Base-by-base conservation (phyloP, 2,329 filamentous ascomycete species). In the Alternaria consortialis region DNA sequence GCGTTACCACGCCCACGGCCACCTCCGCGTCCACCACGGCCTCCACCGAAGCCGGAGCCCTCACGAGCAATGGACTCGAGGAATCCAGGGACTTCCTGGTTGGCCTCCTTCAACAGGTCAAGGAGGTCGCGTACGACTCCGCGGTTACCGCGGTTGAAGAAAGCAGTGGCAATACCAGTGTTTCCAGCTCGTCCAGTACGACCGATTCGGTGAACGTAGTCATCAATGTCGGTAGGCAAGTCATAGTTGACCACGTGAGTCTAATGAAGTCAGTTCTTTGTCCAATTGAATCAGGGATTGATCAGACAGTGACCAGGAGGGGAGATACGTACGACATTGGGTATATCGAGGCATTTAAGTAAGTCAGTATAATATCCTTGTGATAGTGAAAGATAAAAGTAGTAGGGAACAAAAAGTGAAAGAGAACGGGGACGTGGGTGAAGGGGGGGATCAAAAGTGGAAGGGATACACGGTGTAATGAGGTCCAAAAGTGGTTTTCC, bases 141-240 rank as follows among this genome's bases (percentile, higher is more conserved):
- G 75, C 95, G 93, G 87, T 99, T 99, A 77, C 94, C 94, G 78
- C 95, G 94, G 88, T 99, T 99, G 90, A 99, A 98, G 87, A 99
- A 99, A 58, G 95, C 95, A 72, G 95, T 99, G 6, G 95, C 92
- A 71, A 97, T 90, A 90, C 95, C 95, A 74, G 94, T 98, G 86
- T 99, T 99, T 81, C 95, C 95, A 69, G 95, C 95, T 93, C 95
- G 95, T 79, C 95, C 95, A 68, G 95, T 99, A 94, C 95, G 95
- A 90, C 95, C 95, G 76, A 99, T 99, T 80, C 95, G 92, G 83
- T 99, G 95, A 60, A 99, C 95, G 73, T 99, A 99, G 82, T 98
- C 95, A 75, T 98, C 95, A 74, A 98, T 97, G 77, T 98, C 95
- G 58, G 94, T 97, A 51, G 95, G 95, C n/a, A 99, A 87, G 80